These are phyloP conservation scores for Mycena kentingensis DNA, from an alignment of 768 basidiomycete species.

Conservation along the genomic window DNA sequence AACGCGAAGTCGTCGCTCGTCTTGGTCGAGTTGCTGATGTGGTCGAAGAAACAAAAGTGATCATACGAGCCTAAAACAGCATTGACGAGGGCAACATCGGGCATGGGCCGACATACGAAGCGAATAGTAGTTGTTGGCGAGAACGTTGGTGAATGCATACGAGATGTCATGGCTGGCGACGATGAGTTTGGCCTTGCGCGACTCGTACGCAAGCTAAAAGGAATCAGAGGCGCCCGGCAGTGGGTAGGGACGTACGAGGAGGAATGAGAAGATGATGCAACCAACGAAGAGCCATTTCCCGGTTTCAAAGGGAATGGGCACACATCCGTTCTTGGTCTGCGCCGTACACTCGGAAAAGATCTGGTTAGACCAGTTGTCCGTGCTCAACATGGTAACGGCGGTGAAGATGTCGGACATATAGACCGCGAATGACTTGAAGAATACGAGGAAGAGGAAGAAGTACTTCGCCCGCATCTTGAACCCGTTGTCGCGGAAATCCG, in stretches of 20 bases:
- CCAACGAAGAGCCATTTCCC: slow-evolving; percentile 98
- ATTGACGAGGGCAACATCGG: slow-evolving; percentile 7
- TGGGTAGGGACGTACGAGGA: slow-evolving; percentile 61
- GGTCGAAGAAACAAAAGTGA: slow-evolving; percentile 97
- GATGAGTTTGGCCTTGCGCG: slow-evolving; percentile 89
- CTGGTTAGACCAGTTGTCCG: slow-evolving; percentile 86
- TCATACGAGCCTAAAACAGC: slow-evolving; percentile 78
- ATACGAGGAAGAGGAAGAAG: slow-evolving; percentile 87
- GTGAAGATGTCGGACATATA: slow-evolving; percentile 98
- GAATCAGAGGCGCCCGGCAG: slow-evolving; percentile 2
- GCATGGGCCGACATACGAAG: slow-evolving; percentile 62
- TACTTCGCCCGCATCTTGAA: slow-evolving; percentile 86
- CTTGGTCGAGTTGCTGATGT: slow-evolving; percentile 95
- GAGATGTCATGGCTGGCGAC: slow-evolving; percentile 95
- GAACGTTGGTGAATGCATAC: slow-evolving; percentile 96
- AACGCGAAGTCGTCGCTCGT: slow-evolving; percentile 97
- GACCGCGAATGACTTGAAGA: slow-evolving; percentile 95
- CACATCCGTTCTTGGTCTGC: slow-evolving; percentile 61
- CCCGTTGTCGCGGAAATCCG: slow-evolving; percentile 88
- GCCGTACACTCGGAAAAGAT: slow-evolving; percentile 75
- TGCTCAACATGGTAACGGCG: slow-evolving; percentile 93
- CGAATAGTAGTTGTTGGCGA: slow-evolving; percentile 96
- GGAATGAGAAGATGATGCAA: slow-evolving; percentile 98
- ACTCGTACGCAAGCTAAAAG: slow-evolving; percentile 86
- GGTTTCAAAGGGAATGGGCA: slow-evolving; percentile 82